phyloP scores from a whole-genome alignment of 2,329 filamentous ascomycete species.

The Calcarisporium arbuscula region DNA sequence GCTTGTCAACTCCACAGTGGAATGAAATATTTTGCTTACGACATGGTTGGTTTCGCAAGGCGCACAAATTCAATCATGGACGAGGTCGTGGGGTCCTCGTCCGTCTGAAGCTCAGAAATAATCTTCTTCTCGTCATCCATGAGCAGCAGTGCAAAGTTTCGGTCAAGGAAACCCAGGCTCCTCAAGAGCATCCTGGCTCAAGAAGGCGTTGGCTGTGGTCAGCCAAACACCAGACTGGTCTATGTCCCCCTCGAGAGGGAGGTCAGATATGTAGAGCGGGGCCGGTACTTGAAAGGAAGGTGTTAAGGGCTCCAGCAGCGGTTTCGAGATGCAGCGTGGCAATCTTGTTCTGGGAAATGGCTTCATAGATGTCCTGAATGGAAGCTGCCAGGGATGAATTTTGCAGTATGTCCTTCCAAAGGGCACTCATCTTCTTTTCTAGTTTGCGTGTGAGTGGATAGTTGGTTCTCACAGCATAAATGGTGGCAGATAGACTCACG shows the following conservation, averaged over 20 bases:
- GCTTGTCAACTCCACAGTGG: neutral
- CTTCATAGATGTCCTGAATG: constrained; percentile 74
- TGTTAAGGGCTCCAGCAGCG: constrained; percentile 48
- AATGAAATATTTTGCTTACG: constrained; percentile 34
- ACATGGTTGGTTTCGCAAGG: constrained; percentile 62
- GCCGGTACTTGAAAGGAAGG: constrained; percentile 60
- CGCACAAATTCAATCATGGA: constrained; percentile 78
- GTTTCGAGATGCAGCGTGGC: constrained; percentile 74
- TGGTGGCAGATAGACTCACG: constrained; percentile 30
- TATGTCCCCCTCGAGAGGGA: constrained; percentile 62
- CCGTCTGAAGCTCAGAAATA: constrained; percentile 67
- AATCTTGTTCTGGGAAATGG: constrained; percentile 78
- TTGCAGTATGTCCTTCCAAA: constrained; percentile 66
- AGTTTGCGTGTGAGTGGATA: neutral
- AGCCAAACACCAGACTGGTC: constrained; percentile 74
- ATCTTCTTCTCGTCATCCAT: constrained; percentile 75
- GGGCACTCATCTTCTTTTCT: constrained; percentile 54
- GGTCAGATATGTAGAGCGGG: constrained; percentile 64
- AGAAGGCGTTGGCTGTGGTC: constrained; percentile 75
- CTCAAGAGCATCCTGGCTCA: constrained; percentile 60
- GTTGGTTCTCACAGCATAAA: neutral
- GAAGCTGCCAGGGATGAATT: constrained; percentile 75
- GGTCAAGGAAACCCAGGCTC: constrained; percentile 67
- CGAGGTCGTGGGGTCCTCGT: constrained; percentile 67
- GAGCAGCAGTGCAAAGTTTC: constrained; percentile 80